Base-by-base conservation (phyloP, 2,329 filamentous ascomycete species). In the Ophiocordyceps polyrhachis-furcata region DNA sequence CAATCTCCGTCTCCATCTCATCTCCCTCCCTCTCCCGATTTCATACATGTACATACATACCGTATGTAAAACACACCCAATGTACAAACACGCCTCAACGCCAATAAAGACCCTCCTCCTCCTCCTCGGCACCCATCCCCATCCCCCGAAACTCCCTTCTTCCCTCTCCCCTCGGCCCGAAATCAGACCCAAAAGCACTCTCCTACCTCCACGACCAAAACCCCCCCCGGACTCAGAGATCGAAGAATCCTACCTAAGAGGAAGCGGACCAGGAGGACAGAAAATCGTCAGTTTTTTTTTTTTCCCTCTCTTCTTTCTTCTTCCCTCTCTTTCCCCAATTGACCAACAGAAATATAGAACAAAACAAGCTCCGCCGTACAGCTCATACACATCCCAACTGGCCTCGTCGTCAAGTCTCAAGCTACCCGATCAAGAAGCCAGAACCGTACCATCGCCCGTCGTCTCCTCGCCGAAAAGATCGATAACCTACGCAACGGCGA, bases 291-390 rank as follows among this genome's bases (percentile, higher is more conserved):
- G 67, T 15, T 41, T 1, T 43, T 15, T 13, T 19, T n/a, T 40
- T 48, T 48, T 37, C 8, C 13, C 17, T 11, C 19, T 35, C 21
- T 25, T 12, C 23, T n/a, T 15, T 7, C 40, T 17, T 25, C 9
- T 23, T 14, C 17, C 40, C 19, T 25, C 19, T 20, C 11, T 40
- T 5, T 13, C 3, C 4, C 5, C 3, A 11, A 19, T 5, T 5
- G 8, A 32, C 15, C 31, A 32, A 32, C 31, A 32, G 31, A 25
- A 25, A 25, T 25, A 25, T n/a, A n/a, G n/a, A 98, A 98, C 65
- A 98, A 98, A 76, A 98, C 91, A 23, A 87, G 80, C 51, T 95
- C 85, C 0, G 89, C 89, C 35, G 89, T 95, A 2, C 91, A 98
- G 60, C 70, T 98, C 32, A 91, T 81, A 52, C 91, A 98, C 61